phyloP scores from a whole-genome alignment of 306 rosid species.

The Vigna radiata region DNA sequence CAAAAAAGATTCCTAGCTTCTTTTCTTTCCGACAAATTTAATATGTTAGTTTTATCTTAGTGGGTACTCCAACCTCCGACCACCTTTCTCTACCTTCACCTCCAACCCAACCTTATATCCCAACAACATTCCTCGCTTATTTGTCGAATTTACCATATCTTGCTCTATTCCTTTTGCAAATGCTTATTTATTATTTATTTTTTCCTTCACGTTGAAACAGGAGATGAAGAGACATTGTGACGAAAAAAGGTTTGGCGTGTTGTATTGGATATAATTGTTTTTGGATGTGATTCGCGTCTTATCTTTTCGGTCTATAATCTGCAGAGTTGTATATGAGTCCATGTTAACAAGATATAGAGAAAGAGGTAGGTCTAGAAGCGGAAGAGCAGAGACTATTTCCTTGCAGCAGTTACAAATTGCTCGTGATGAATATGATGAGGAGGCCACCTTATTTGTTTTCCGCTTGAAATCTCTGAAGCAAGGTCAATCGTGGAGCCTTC shows the following conservation, averaged over 20 bases:
- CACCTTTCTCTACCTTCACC: too few species aligned
- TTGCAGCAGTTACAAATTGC: conserved; percentile 70
- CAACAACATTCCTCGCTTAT: not conserved
- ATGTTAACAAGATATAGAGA: conserved; percentile 70
- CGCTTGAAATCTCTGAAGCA: conserved; percentile 89
- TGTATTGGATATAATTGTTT: not conserved
- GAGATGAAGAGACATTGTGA: conserved; percentile 91
- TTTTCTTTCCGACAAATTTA: too few species aligned
- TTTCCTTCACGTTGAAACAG: conserved; percentile 59
- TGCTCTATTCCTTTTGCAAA: conserved; percentile 12
- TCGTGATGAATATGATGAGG: conserved; percentile 80
- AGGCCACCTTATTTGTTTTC: conserved; percentile 80
- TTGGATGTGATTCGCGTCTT: conserved; percentile 15
- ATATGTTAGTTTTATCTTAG: too few species aligned
- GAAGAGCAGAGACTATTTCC: conserved; percentile 66
- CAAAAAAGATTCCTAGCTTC: not conserved
- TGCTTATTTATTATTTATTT: not conserved
- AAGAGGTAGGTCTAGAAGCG: conserved; percentile 69
- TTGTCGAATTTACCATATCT: not conserved
- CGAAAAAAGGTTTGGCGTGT: conserved; percentile 69
- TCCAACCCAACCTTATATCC: too few species aligned
- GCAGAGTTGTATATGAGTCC: conserved; percentile 71
- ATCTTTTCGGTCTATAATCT: conserved; percentile 45
- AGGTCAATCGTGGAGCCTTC: conserved; percentile 85
- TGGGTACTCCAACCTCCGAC: too few species aligned